These are phyloP conservation scores for Antitrichia curtipendula DNA, from an alignment of 225 moss, liverwort and hornwort genomes.

Conservation along the genomic window DNA sequence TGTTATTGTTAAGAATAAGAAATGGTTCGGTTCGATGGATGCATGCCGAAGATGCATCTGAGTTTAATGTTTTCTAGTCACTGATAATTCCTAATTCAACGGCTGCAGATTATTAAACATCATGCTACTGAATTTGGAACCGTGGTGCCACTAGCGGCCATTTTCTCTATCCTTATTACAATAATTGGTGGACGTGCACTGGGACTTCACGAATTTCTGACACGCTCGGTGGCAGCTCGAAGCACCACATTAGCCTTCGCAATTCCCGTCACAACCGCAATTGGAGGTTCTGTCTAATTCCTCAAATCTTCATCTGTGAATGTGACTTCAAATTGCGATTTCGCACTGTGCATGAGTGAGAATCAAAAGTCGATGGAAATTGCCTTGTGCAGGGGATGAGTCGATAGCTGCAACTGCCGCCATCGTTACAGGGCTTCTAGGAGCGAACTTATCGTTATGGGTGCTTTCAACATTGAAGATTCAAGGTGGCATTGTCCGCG, in stretches of 20 bases:
- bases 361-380: not conserved
- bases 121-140: constrained; percentile 30
- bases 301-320: not conserved
- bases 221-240: constrained; percentile 45
- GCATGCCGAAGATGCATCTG: not conserved
- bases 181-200: constrained; percentile 37
- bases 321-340: not conserved
- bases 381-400: constrained; percentile 25
- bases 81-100: not conserved
- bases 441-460: constrained; percentile 33
- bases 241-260: constrained; percentile 43
- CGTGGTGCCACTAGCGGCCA: constrained; percentile 37
- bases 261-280: constrained; percentile 28
- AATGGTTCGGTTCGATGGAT: not conserved
- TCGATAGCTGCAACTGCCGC: constrained; percentile 39
- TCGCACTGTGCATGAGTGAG: not conserved
- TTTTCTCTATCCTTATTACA: constrained; percentile 44
- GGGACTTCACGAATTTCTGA: constrained; percentile 32
- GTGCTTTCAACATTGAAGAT: constrained; percentile 33
- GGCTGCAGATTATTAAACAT: constrained; percentile 23
- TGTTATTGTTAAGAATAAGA: not conserved
- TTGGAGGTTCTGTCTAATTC: constrained; percentile 28
- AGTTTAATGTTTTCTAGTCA: not conserved
- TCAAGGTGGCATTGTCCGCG: constrained; percentile 21
- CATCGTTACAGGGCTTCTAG: constrained; percentile 34